Base-by-base conservation (phyloP, 345 rosid species). In the Brassica juncea region DNA sequence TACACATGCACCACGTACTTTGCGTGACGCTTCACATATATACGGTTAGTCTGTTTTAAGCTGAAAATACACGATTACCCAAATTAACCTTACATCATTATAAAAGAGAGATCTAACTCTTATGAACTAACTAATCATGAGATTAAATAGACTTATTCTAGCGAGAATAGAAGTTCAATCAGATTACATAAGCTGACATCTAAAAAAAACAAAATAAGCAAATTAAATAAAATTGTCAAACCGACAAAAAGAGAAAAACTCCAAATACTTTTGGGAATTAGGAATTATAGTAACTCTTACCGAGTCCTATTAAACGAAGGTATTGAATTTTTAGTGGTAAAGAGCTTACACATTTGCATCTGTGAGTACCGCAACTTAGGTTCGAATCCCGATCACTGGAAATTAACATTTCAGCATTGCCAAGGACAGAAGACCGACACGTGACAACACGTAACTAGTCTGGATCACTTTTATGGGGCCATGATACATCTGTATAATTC, bases 1-100 rank as follows among this genome's bases (percentile, higher is more conserved):
- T 7, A 42, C 70, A 62, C 70, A 55, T 32, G 49, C 71, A 64
- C 70, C 31, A 54, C 42, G 39, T 64, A 71, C 65, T 62, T 71
- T 27, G 57, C 66, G 76, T 77, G 66, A 70, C 21, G 32, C 55
- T 28, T 70, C 65, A 25, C 11, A n/a, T 70, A 52, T 70, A 52
- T 49, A 55, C 32, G 25, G 21, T 31, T 69, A 70, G 54, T 77
- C 28, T 69, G 62, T 31, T 34, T 70, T 34, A 62, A 68, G 49
- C 25, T 68, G 2, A 55, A 77, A 23, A 34, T 49, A 61, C 19
- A 70, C 52, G 62, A 68, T 12, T 44, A 32, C 66, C 39, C 70
- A 47, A 62, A 49, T 44, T 15, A 35, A 57, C 8, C n/a, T 21
- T 19, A 73, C 52, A 21, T 32, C 15, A 52, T 21, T 65, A 15